Conservation (phyloP, 441 rosid genomes). For the Arabidopsis lyrata region DNA sequence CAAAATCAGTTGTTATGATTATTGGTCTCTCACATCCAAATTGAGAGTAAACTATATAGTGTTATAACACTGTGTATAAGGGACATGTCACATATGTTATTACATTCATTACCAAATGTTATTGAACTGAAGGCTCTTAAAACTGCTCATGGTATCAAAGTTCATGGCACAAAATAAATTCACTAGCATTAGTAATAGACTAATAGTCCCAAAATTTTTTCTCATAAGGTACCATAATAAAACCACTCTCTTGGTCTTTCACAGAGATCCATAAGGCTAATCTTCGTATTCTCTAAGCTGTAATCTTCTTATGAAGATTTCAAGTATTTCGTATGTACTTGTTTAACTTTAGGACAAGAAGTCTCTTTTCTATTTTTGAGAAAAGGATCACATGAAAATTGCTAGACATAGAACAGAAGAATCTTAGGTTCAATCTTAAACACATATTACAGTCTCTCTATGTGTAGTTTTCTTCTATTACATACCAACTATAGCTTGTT, state of each 20-base stretch:
- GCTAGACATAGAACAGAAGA: conserved; percentile 20
- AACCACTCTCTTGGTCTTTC: background rate
- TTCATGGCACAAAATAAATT: background rate
- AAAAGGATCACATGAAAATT: conserved; percentile 8
- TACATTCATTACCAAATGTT: too few species aligned
- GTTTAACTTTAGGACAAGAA: background rate
- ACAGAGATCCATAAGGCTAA: background rate
- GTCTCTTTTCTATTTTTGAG: background rate
- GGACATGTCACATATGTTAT: too few species aligned
- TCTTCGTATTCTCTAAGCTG: background rate
- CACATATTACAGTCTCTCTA: background rate
- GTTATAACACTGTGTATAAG: too few species aligned
- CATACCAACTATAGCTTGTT: background rate
- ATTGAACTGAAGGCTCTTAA: background rate
- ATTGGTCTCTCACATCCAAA: background rate
- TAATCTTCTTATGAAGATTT: background rate
- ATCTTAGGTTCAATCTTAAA: background rate
- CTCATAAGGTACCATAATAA: background rate
- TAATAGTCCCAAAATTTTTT: background rate
- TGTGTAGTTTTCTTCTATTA: background rate
- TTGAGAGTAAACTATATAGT: background rate
- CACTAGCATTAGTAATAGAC: background rate
- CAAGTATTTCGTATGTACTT: background rate
- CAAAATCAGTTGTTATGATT: too few species aligned
- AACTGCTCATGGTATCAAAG: background rate